Evolutionary conservation across 306 rosid genomes (phyloP).

Genomic region (Malus sieversii): DNA sequence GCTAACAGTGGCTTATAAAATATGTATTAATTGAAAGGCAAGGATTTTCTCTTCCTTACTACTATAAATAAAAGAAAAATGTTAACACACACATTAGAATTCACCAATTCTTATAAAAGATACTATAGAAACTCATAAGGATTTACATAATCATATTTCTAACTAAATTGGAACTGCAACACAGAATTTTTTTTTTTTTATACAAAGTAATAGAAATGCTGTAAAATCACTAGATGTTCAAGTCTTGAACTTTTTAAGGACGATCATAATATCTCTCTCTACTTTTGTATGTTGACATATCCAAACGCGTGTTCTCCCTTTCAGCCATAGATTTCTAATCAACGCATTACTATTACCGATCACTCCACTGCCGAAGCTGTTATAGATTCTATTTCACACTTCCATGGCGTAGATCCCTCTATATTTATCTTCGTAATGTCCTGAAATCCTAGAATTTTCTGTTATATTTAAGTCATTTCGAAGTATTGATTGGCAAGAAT

Average conservation of each 20-base stretch:
- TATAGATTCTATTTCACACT: neutral
- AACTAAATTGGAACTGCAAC: too few relatives aligned
- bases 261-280: neutral
- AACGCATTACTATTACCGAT: neutral
- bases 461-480: neutral
- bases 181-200: neutral
- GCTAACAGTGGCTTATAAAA: too few relatives aligned
- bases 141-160: too few relatives aligned
- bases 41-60: too few relatives aligned
- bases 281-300: constrained; percentile 21
- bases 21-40: too few relatives aligned
- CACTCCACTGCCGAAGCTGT: too few relatives aligned
- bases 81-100: too few relatives aligned
- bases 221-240: neutral
- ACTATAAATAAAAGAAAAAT: too few relatives aligned
- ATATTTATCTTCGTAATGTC: neutral
- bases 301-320: constrained; percentile 44
- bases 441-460: neutral
- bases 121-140: too few relatives aligned
- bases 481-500: neutral
- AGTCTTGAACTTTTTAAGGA: neutral
- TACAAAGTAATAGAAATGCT: too few relatives aligned
- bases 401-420: neutral
- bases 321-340: constrained; percentile 40
- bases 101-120: too few relatives aligned